Evolutionary conservation across 2,329 filamentous ascomycete species (phyloP).

Genomic region (Colletotrichum eleusines): DNA sequence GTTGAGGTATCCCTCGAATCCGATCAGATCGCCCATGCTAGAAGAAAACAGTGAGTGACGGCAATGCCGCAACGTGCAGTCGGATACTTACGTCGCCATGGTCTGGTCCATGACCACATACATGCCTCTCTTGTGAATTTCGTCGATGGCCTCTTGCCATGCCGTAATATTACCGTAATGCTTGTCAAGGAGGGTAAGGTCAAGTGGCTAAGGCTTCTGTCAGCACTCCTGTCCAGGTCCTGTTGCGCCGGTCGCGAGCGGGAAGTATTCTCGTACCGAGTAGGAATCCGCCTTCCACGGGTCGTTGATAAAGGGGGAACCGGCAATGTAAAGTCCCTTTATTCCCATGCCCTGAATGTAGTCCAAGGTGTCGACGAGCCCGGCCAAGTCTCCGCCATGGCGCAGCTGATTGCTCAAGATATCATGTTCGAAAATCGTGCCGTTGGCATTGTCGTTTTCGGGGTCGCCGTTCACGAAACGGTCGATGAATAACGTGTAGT

Average conservation of each 20-base stretch:
- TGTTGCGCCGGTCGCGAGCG: background rate
- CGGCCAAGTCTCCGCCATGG: conserved; percentile 71
- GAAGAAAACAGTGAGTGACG: conserved; percentile 45
- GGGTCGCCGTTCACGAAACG: conserved; percentile 75
- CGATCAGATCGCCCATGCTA: conserved; percentile 73
- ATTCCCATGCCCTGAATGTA: conserved; percentile 75
- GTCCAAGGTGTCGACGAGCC: conserved; percentile 70
- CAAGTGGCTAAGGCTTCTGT: conserved; percentile 56
- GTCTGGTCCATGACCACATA: conserved; percentile 77
- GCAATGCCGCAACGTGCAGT: background rate
- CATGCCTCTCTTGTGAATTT: conserved; percentile 73
- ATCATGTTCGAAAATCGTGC: conserved; percentile 71
- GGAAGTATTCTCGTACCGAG: conserved; percentile 47
- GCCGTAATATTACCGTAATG: conserved; percentile 70
- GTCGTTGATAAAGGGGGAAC: conserved; percentile 72
- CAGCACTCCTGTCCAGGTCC: conserved; percentile 47
- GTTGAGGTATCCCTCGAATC: conserved; percentile 72
- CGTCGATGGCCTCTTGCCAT: conserved; percentile 69
- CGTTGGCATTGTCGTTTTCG: conserved; percentile 72
- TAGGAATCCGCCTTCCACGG: conserved; percentile 75
- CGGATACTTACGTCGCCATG: conserved; percentile 52
- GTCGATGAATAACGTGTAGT: conserved; percentile 75
- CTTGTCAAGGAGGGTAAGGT: conserved; percentile 72
- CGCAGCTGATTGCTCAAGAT: conserved; percentile 71
- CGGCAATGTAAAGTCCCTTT: conserved; percentile 72